Evolutionary conservation across 2,329 filamentous ascomycete species (phyloP), one percentile per base, ranked within the genome.

Genomic region (Incumbomyces delicatus): DNA sequence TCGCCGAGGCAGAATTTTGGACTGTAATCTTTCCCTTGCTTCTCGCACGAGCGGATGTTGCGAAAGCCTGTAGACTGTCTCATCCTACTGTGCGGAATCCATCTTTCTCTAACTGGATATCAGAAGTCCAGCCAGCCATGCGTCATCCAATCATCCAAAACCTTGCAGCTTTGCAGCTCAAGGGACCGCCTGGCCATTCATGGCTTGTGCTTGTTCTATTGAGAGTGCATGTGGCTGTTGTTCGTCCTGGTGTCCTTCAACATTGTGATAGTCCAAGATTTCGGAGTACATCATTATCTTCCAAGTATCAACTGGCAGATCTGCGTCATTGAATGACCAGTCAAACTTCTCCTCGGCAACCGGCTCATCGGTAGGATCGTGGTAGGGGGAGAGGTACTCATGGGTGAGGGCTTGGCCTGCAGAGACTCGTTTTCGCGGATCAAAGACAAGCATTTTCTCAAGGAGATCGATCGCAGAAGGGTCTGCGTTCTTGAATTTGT

Each of bases 271-370:
- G 68, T 96, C 89, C 59, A 96, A 83, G 60, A 98, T 96, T 67
- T 96, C 90, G 44, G 89, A 95, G 74, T 96, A 96, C 92, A 98
- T 98, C 92, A 96, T 98, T 64, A 98, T 95, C 74, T 98, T 98
- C 92, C 92, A 98, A n/a, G 89, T 95, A 63, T 98, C 92, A 42
- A 96, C 89, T 1, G 92, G 90, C 48, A 98, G 73, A 63, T 98
- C 92, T 40, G 90, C 92, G 60, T 98, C 92, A 66, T 96, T 96
- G 71, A 98, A 98, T 45, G 89, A 95, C 92, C 92, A 98, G 65
- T 98, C 92, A 60, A 98, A 98, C 71, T 95, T 95, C 73, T 95
- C 89, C 51, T 95, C 87, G 17, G 92, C 87, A 13, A 88, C 82
- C 1, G 92, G 92, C 73, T 98, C 92, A 61, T 98, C 92, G 37